Conservation (phyloP, 495 filamentous ascomycete genomes). For the Alectoria sarmentosa region DNA sequence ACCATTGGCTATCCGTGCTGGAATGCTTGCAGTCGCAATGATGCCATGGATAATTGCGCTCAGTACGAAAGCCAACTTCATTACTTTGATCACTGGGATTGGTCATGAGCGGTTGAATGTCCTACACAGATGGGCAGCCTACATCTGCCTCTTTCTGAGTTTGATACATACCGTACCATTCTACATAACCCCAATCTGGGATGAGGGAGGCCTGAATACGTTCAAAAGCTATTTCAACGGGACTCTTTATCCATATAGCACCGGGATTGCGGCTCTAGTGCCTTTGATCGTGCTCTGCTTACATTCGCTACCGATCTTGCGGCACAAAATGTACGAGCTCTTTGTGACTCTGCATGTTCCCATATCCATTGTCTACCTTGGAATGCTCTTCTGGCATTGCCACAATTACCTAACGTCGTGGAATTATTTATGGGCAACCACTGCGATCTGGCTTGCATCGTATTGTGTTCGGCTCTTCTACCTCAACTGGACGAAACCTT, state of each 20-base stretch:
- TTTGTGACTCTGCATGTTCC: constrained; percentile 80
- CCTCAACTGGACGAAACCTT: constrained; percentile 78
- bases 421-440: constrained; percentile 78
- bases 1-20: constrained; percentile 79
- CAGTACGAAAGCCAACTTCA: constrained; percentile 84
- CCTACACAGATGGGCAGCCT: constrained; percentile 88
- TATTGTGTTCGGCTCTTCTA: constrained; percentile 61
- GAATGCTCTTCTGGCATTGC: constrained; percentile 91
- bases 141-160: constrained; percentile 74
- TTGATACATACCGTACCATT: constrained; percentile 83
- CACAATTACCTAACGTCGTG: constrained; percentile 88
- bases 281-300: constrained; percentile 76
- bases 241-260: constrained; percentile 71
- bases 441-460: constrained; percentile 68
- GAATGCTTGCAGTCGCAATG: constrained; percentile 92
- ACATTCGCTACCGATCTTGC: constrained; percentile 67
- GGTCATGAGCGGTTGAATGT: constrained; percentile 89
- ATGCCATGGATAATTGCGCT: constrained; percentile 89
- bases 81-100: constrained; percentile 81
- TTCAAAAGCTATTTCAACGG: constrained; percentile 59
- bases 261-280: constrained; percentile 77
- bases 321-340: constrained; percentile 65
- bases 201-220: constrained; percentile 58
- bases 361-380: constrained; percentile 71
- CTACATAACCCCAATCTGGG: constrained; percentile 80